Conservation (phyloP, 805 yeast genomes). For the Cyberlindnera mrakii region DNA sequence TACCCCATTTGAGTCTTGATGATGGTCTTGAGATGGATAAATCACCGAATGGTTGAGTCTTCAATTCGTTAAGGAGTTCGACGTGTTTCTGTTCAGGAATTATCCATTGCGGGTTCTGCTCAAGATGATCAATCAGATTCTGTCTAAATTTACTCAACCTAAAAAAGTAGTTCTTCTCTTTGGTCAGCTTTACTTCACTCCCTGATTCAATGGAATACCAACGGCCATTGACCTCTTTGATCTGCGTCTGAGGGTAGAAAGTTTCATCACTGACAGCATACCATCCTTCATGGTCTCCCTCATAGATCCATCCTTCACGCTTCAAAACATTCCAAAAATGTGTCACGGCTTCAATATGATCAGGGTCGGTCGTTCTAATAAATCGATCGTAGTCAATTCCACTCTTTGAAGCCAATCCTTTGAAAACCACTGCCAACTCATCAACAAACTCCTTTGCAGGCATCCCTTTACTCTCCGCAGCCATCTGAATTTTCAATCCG, state of each 20-base stretch:
- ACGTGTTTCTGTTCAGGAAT: slow-evolving; percentile 52
- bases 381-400: slow-evolving; percentile 65
- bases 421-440: slow-evolving; percentile 56
- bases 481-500: slow-evolving; percentile 88
- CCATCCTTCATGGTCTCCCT: slow-evolving; percentile 90
- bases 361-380: slow-evolving; percentile 84
- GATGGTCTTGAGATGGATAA: slow-evolving; percentile 85
- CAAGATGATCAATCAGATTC: slow-evolving; percentile 42
- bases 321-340: slow-evolving; percentile 62
- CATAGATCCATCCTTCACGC: slow-evolving; percentile 62
- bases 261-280: slow-evolving; percentile 92
- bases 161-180: slow-evolving; percentile 86
- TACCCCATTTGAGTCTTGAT: slow-evolving; percentile 80
- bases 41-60: slow-evolving; percentile 45
- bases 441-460: slow-evolving; percentile 72
- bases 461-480: slow-evolving; percentile 52
- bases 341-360: slow-evolving; percentile 62
- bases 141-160: slow-evolving; percentile 56
- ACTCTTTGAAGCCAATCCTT: slow-evolving; percentile 50
- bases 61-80: slow-evolving; percentile 54
- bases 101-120: slow-evolving; percentile 52
- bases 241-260: slow-evolving; percentile 80
- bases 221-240: slow-evolving; percentile 32
- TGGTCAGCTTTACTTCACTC: slow-evolving; percentile 65
- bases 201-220: slow-evolving; percentile 61